Base-by-base conservation (phyloP, 441 rosid species). In the Pelargonium citronellum region DNA sequence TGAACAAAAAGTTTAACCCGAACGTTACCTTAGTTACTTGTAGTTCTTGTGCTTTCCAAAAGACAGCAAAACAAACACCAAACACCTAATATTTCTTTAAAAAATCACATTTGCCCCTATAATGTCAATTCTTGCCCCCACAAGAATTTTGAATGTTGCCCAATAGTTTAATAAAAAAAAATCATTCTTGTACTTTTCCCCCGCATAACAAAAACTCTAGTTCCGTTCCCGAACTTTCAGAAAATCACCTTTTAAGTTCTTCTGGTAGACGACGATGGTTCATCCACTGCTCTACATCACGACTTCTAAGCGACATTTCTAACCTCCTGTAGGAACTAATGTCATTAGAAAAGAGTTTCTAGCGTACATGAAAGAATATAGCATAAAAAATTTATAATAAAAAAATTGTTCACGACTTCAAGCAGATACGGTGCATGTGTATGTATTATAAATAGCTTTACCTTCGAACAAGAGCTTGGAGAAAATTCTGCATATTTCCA, bases 211-310 rank as follows among this genome's bases (percentile, higher is more conserved):
- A 27, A 27, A 27, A 27, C 2, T 1, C 30, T 27, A 27, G 30
- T 27, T 27, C 30, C 30, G 30, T 27, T 27, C 30, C 30, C 2
- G 37, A 2, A 16, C 1, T 49, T 13, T 53, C 60, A 53, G 60
- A 53, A 53, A 53, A 22, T 16, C 20, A 91, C 98, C 86, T 86
- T 82, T 90, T 83, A 57, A 94, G 79, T 10, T 74, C 79, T 66
- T 77, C 85, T 3, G 98, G 97, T 76, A 91, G 79, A 69, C 89
- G 87, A 8, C 97, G 84, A 80, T 83, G 97, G 61, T 89, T 88
- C 97, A 94, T 91, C 96, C 97, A 94, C 57, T 85, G 92, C 77
- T 90, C 92, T 75, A 94, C 86, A 81, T 94, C 98, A 61, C 95
- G 96, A 16, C 83, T 85, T 79, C 96, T 88, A 64, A 88, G 77